A percentile compares a stretch with the other conserved stretches of the same genome.
Evolutionary conservation across 768 basidiomycete genomes (phyloP).

Genomic region (Suillus cothurnatus): DNA sequence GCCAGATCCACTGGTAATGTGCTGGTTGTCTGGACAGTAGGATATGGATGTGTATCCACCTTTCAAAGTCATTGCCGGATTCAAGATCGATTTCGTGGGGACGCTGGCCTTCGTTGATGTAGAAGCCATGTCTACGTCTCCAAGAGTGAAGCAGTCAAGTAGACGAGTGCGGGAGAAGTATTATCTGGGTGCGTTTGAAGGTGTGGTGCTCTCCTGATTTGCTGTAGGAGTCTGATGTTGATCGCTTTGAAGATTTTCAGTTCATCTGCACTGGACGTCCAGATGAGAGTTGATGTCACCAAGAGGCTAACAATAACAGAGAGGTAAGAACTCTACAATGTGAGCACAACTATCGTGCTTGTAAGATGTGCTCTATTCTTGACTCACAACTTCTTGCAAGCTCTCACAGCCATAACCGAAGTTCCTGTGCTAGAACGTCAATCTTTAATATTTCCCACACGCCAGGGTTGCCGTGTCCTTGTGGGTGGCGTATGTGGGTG

Average conservation of each 20-base stretch:
- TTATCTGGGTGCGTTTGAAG: not conserved
- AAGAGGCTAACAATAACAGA: not conserved
- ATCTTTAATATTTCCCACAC: not conserved
- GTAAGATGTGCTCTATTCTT: not conserved
- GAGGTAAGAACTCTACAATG: not conserved
- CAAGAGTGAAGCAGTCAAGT: not conserved
- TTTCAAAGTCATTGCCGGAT: not conserved
- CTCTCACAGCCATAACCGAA: not conserved
- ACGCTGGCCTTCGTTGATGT: not conserved
- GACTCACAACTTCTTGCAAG: too few species aligned
- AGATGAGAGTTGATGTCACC: not conserved
- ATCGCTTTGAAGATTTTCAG: not conserved
- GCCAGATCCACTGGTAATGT: not conserved
- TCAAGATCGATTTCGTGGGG: not conserved
- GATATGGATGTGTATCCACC: not conserved
- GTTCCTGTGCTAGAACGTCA: not conserved
- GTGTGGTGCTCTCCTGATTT: not conserved
- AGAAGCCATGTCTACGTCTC: not conserved
- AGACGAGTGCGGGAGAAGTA: not conserved
- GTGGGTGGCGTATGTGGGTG: too few species aligned
- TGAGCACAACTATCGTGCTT: not conserved
- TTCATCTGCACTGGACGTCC: too few species aligned
- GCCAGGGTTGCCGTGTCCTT: not conserved
- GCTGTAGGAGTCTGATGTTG: not conserved
- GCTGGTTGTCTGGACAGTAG: not conserved